Percentiles rank a stretch among this genome's conserved stretches.
Conservation (phyloP, 768 basidiomycete species). For the Psilocybe subaeruginosa region DNA sequence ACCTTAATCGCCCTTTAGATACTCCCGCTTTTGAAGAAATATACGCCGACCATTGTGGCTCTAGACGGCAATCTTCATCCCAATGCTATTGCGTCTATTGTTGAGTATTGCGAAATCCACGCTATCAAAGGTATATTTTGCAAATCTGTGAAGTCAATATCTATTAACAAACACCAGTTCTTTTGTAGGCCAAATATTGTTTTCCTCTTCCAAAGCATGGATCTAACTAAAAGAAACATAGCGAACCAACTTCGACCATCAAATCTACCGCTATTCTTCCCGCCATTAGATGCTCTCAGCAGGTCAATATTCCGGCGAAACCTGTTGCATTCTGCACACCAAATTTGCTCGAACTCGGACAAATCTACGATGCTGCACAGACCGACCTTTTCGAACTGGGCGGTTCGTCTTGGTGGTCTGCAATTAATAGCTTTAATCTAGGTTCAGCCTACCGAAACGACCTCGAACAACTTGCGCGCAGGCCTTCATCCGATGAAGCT, state of each 20-base stretch:
- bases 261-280: slow-evolving; percentile 78
- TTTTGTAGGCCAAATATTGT: slow-evolving; percentile 61
- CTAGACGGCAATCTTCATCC: slow-evolving; percentile 78
- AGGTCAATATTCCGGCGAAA: slow-evolving; percentile 17
- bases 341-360: slow-evolving; percentile 77
- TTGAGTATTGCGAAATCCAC: slow-evolving; percentile 50
- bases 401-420: slow-evolving; percentile 64
- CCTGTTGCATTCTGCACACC: slow-evolving; percentile 81
- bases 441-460: slow-evolving; percentile 67
- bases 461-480: slow-evolving; percentile 61
- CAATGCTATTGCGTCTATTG: slow-evolving; percentile 50
- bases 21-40: slow-evolving; percentile 45
- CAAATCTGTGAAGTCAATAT: not conserved
- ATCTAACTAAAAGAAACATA: slow-evolving; percentile 30
- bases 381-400: slow-evolving; percentile 50
- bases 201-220: not conserved
- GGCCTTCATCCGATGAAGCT: slow-evolving; percentile 41
- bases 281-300: slow-evolving; percentile 49
- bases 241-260: slow-evolving; percentile 91
- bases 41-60: slow-evolving; percentile 62
- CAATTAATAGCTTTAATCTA: slow-evolving; percentile 66
- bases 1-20: slow-evolving; percentile 41
- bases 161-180: slow-evolving; percentile 45
- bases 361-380: slow-evolving; percentile 55
- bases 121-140: slow-evolving; percentile 55